A percentile compares a stretch with the other conserved stretches of the same genome.
Evolutionary conservation across 1,139 yeast genomes (phyloP).

Genomic region (Geotrichum histeridarum): DNA sequence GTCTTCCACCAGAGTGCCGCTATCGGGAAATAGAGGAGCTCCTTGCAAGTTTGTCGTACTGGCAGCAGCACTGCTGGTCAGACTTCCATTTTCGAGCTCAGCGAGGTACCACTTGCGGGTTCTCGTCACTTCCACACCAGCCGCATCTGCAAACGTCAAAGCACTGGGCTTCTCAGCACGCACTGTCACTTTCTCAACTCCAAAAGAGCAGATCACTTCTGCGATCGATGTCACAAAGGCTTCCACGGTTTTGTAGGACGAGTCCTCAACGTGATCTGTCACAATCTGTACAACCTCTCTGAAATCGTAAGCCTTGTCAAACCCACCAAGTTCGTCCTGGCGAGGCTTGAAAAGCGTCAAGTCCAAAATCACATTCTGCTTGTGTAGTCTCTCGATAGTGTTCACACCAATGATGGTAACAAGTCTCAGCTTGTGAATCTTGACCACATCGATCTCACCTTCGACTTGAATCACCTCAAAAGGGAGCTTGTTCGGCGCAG

Average conservation of each 20-base stretch:
- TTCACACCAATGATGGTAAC: constrained; percentile 85
- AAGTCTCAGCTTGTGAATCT: constrained; percentile 51
- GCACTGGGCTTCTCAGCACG: constrained; percentile 84
- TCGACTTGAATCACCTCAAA: constrained; percentile 41
- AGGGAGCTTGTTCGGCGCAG: constrained; percentile 33
- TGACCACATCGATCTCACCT: constrained; percentile 42
- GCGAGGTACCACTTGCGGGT: constrained; percentile 37
- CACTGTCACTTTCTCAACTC: constrained; percentile 46
- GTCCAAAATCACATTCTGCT: constrained; percentile 68
- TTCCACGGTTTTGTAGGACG: constrained; percentile 87
- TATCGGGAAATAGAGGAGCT: constrained; percentile 11
- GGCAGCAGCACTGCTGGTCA: background rate
- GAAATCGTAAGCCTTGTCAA: constrained; percentile 32
- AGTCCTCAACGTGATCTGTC: constrained; percentile 56
- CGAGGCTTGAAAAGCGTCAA: constrained; percentile 39
- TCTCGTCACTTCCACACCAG: constrained; percentile 73
- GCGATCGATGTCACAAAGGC: constrained; percentile 77
- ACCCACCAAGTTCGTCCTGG: constrained; percentile 29
- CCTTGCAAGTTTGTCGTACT: background rate
- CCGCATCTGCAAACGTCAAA: constrained; percentile 78
- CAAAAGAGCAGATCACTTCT: constrained; percentile 49
- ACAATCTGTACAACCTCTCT: constrained; percentile 34
- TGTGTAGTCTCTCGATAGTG: constrained; percentile 76
- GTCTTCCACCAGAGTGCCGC: constrained; percentile 9
- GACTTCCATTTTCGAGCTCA: constrained; percentile 17